Conservation (phyloP, 2,329 filamentous ascomycete genomes). For the Fusarium bulbicola region DNA sequence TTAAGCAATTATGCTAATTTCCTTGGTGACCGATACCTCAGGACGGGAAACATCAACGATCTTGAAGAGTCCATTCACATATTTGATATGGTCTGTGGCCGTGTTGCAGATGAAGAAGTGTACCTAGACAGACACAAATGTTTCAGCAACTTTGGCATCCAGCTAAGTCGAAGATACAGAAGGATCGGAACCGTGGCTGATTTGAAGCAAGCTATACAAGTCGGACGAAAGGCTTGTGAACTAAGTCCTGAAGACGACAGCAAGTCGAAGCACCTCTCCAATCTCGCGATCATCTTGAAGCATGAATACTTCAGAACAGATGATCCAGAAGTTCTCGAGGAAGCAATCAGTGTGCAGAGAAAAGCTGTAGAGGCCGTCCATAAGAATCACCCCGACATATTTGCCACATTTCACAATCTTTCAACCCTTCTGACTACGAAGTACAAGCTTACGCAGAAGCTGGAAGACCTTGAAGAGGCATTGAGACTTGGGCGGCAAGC, state of each 20-base stretch:
- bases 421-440: neutral
- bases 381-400: neutral
- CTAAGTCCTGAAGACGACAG: neutral
- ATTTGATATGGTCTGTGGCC: neutral
- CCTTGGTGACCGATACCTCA: neutral
- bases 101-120: neutral
- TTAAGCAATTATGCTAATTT: neutral
- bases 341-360: neutral
- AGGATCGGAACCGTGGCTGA: neutral
- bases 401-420: neutral
- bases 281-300: neutral
- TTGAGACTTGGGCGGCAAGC: neutral
- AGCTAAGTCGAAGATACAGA: neutral
- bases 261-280: neutral
- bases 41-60: neutral
- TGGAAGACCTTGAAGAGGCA: neutral
- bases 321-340: neutral
- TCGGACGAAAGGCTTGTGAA: neutral
- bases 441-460: neutral
- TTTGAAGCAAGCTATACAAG: neutral
- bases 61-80: neutral
- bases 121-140: neutral
- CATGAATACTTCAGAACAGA: neutral
- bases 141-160: neutral
- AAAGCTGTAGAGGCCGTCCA: neutral